Base-by-base conservation (phyloP, 768 basidiomycete genomes). In the Suillus clintonianus region DNA sequence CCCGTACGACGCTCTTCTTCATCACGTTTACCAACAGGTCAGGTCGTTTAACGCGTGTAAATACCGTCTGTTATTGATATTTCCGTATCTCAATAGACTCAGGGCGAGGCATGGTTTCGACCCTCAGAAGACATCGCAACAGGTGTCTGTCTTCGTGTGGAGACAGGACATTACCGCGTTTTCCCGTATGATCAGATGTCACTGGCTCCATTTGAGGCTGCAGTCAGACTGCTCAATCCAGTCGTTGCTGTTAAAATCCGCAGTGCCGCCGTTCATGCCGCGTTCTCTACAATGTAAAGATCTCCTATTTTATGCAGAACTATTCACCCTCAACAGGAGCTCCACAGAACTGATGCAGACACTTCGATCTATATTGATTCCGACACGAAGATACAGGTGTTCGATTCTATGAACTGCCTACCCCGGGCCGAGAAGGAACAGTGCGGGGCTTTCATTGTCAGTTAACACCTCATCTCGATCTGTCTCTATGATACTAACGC, bases 391-490 rank as follows among this genome's bases (percentile, higher is more conserved):
- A 94, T 96, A 59, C 94, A 96, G 76, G 88, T 95, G 48, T 74
- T 96, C 39, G 89, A 93, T 62, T 84, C 83, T 19, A 85, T 95
- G 70, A 67, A 71, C 54, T 84, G 87, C 64, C 79, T 96, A 32
- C 85, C 89, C 11, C 83, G 84, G 51, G 92, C 94, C 4, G 91
- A 95, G 74, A 95, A 94, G 77, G 93, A 95, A 70, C 94, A 95
- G 71, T 94, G 91, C 61, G 94, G 87, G 17, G 94, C 94, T 19
- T 95, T 96, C 75, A 84, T 94, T 64, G 91, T 92, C 70, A 73
- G 90, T 27, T 37, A 5, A 2, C 6, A n/a, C 13, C 10, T 41
- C 47, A 34, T 37, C 17, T 3, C 34, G 22, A 13, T 39, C 22
- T 48, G 48, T 59, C 43, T 48, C n/a, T n/a, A n/a, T n/a, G 53